Conservation (phyloP, 1,284 basidiomycete species). For the Porphyrellus sp. region DNA sequence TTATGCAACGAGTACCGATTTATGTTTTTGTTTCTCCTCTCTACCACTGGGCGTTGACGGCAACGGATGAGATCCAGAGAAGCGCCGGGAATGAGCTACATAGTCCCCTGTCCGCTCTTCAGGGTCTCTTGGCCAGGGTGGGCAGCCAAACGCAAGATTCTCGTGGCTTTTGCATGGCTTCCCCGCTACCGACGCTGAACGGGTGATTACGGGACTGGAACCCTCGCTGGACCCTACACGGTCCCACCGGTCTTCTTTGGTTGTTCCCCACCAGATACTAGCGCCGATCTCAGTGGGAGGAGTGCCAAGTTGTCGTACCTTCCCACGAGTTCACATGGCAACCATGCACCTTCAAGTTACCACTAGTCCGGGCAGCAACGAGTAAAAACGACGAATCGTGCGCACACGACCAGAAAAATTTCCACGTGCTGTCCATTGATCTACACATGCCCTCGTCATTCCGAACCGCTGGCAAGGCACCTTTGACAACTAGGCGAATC, state of each 20-base stretch:
- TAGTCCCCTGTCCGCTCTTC: no score
- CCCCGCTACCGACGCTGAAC: slow-evolving; percentile 17
- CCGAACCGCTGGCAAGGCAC: no score
- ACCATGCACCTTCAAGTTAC: not conserved
- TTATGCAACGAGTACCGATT: slow-evolving; percentile 15
- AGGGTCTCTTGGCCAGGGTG: slow-evolving; percentile 10
- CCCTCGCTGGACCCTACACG: slow-evolving; percentile 10
- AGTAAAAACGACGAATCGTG: not conserved
- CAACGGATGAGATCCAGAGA: not conserved
- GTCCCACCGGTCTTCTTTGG: not conserved
- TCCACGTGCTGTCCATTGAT: no score
- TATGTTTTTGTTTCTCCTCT: not conserved
- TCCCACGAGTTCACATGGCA: not conserved
- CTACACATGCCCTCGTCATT: no score
- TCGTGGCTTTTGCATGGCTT: slow-evolving; percentile 23
- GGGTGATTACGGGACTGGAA: not conserved
- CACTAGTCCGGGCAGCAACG: not conserved
- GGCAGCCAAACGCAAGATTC: slow-evolving; percentile 12
- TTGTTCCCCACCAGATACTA: not conserved
- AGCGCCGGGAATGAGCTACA: no score
- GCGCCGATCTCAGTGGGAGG: not conserved
- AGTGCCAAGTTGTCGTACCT: not conserved
- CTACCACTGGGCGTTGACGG: not conserved
- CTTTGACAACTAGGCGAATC: no score
- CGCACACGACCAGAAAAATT: not conserved